These are phyloP conservation scores for Saccharomycopsis lassenensis DNA, from an alignment of 805 yeast genomes.

Conservation along the genomic window DNA sequence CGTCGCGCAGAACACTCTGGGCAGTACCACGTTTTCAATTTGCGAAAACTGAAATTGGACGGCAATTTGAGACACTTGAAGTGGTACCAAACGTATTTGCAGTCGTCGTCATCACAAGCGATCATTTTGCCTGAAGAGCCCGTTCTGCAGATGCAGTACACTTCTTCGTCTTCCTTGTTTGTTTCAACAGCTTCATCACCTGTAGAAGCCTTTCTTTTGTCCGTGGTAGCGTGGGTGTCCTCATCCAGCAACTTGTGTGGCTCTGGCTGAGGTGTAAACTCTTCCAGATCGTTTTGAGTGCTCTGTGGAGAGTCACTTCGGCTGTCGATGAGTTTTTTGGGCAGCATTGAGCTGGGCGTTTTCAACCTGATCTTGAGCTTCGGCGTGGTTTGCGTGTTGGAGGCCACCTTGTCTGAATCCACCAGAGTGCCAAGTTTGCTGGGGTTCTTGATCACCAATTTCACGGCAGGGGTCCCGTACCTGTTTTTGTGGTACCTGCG, in stretches of 20 bases:
- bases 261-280: too few species aligned
- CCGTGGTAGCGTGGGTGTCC: too few species aligned
- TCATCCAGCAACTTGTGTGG: too few species aligned
- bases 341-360: background rate
- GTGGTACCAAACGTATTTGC: constrained; percentile 71
- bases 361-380: constrained; percentile 10
- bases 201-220: too few species aligned
- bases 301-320: background rate
- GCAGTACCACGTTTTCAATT: constrained; percentile 62
- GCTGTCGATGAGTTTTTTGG: background rate
- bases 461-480: constrained; percentile 4
- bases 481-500: constrained; percentile 4
- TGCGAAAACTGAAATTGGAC: constrained; percentile 38
- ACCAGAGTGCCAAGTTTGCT: background rate
- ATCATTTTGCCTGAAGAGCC: constrained; percentile 68
- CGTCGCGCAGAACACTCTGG: constrained; percentile 31
- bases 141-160: constrained; percentile 38
- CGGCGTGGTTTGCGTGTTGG: constrained; percentile 8
- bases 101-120: constrained; percentile 74
- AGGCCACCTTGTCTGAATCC: background rate
- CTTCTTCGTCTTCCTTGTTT: constrained; percentile 19
- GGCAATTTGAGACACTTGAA: constrained; percentile 60
- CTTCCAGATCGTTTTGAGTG: too few species aligned
- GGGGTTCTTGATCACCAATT: constrained; percentile 4
- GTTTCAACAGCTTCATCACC: constrained; percentile 5